phyloP scores from a whole-genome alignment of 2,329 filamentous ascomycete species.

The Drechslera avenae region DNA sequence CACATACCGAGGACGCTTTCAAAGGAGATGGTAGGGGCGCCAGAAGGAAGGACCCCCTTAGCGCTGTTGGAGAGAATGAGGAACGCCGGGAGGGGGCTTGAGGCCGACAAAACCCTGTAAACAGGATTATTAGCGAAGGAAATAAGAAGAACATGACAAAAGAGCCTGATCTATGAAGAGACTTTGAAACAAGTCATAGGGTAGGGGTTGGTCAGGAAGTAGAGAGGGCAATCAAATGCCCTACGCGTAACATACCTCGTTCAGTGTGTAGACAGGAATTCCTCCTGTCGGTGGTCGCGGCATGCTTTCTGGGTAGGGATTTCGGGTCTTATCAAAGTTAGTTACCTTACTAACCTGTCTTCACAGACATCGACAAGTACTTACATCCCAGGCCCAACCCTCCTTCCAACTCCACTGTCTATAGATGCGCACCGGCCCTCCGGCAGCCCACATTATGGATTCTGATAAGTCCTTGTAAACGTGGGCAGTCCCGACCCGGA shows the following conservation, averaged over 20 bases:
- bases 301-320: not conserved
- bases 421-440: not conserved
- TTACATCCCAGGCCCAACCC: not conserved
- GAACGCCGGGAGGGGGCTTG: not conserved
- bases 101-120: not conserved
- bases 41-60: slow-evolving; percentile 15
- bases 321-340: slow-evolving; percentile 1
- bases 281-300: not conserved
- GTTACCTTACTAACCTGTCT: slow-evolving; percentile 2
- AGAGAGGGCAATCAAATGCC: not conserved
- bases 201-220: not conserved
- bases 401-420: not conserved
- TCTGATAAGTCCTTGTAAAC: slow-evolving; percentile 17
- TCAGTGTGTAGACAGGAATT: not conserved
- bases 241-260: not conserved
- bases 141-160: not conserved
- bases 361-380: not conserved
- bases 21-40: slow-evolving; percentile 14
- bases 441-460: not conserved
- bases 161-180: not conserved
- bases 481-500: slow-evolving; percentile 5
- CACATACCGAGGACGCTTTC: slow-evolving; percentile 28
- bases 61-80: slow-evolving; percentile 3
- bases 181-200: not conserved
- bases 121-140: not conserved